A percentile compares a stretch with the other conserved stretches of the same genome.
phyloP scores from a whole-genome alignment of 352 stramenopile species.

The Thalassiosira ordinaria region DNA sequence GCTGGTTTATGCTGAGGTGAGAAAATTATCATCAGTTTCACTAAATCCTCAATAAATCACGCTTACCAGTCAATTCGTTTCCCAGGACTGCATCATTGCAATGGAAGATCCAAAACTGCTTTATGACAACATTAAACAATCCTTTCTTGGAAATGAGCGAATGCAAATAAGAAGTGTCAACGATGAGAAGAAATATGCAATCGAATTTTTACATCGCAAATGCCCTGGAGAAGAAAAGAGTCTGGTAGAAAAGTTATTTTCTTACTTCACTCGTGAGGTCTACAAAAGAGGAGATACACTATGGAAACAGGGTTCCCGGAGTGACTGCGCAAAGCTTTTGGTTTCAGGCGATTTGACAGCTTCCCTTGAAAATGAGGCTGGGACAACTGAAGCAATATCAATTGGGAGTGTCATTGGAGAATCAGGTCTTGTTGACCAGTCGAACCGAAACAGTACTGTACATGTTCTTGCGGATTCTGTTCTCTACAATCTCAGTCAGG shows the following conservation, averaged over 20 bases:
- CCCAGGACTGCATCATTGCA: constrained; percentile 70
- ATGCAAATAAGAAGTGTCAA: constrained; percentile 23
- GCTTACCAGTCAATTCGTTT: too few species aligned
- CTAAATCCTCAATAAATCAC: constrained; percentile 16
- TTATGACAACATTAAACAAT: constrained; percentile 40
- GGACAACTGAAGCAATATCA: constrained; percentile 69
- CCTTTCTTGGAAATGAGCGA: constrained; percentile 17
- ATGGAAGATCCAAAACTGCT: constrained; percentile 52
- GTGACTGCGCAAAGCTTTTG: constrained; percentile 70
- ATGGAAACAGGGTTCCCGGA: constrained; percentile 69
- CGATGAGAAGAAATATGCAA: constrained; percentile 34
- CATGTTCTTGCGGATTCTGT: constrained; percentile 62
- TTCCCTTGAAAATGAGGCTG: constrained; percentile 72
- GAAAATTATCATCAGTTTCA: not conserved
- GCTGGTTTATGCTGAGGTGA: constrained; percentile 71
- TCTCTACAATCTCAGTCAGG: constrained; percentile 65
- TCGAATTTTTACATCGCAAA: constrained; percentile 37
- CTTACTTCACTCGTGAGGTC: constrained; percentile 63
- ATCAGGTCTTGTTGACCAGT: constrained; percentile 55
- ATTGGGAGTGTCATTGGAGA: constrained; percentile 45
- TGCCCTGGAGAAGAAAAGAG: constrained; percentile 26
- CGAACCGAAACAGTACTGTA: constrained; percentile 67
- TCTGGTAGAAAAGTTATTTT: constrained; percentile 44
- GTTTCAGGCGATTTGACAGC: constrained; percentile 67
- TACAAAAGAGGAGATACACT: constrained; percentile 72